These are phyloP conservation scores for Datura wrightii DNA, from an alignment of 257 asterid species.

Conservation along the genomic window DNA sequence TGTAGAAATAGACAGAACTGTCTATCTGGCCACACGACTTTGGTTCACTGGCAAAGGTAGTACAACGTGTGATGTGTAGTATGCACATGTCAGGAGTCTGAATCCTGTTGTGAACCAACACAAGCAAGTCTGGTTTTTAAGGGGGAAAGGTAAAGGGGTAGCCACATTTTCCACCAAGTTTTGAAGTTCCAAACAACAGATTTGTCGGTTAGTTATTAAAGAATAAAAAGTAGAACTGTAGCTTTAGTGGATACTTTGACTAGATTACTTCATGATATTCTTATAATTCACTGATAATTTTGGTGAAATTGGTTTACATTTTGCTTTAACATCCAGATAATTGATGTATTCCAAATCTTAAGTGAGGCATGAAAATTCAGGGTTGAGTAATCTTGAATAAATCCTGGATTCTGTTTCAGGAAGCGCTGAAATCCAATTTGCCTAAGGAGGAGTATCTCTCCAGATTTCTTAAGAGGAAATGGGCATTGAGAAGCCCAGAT, in stretches of 20 bases:
- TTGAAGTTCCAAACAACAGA: background rate
- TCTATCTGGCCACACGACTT: background rate
- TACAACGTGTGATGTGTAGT: background rate
- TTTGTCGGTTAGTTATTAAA: background rate
- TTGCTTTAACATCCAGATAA: background rate
- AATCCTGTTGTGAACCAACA: background rate
- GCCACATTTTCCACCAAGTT: background rate
- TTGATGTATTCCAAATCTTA: background rate
- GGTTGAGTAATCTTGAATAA: background rate
- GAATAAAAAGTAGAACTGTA: background rate
- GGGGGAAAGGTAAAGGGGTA: background rate
- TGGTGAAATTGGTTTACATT: slow-evolving; percentile 2
- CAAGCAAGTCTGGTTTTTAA: background rate
- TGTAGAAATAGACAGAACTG: background rate
- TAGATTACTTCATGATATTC: background rate
- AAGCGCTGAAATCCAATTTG: slow-evolving; percentile 39
- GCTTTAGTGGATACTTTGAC: background rate
- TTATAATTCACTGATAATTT: background rate
- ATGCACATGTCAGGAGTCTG: background rate
- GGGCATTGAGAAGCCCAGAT: slow-evolving; percentile 76
- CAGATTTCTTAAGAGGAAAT: slow-evolving; percentile 65
- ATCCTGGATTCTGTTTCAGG: slow-evolving; percentile 43
- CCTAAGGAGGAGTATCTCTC: slow-evolving; percentile 49
- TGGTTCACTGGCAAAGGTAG: background rate
- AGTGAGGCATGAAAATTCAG: background rate